Evolutionary conservation across 441 rosid genomes (phyloP), one percentile per base, ranked within the genome.

Genomic region (Jatropha multifida): DNA sequence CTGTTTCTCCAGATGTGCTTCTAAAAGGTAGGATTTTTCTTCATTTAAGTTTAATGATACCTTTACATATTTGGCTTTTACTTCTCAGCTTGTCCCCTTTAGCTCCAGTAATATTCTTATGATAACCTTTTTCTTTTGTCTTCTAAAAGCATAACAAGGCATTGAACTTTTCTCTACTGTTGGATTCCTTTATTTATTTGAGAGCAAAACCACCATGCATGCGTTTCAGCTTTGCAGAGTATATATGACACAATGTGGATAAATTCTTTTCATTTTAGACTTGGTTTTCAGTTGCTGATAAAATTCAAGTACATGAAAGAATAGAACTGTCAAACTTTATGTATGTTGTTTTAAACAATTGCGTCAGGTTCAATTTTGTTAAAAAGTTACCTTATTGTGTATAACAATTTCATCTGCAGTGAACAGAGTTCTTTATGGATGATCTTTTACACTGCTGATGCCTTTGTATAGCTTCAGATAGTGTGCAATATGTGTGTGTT

Each of bases 1-100:
- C 88, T 71, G 74, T 80, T 77, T 78, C 89, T 54, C 71, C 81
- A 27, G 89, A 89, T 78, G 79, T 83, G 56, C 75, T 89, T 77
- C 88, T 86, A 74, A 92, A 90, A 94, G 97, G 98, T 92, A 65
- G 46, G 44, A 26, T 65, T 74, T 41, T 37, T 61, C 32, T 74
- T 66, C 56, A 15, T 71, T 60, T 60, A 18, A 56, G 80, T 77
- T 77, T 44, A 51, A 38, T 58, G 38, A 66, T 52, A 55, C 18
- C 55, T 77, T 77, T 8, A 46, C 17, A 41, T 65, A 37, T 75
- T 73, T 46, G 46, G 67, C 67, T 73, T 77, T 58, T 65, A 37
- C 37, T 68, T 77, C 65, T 72, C 41, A 56, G 23, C 0, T 66
- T 69, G 17, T 37, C 46, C 66, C 70, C 44, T 80, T 79, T 71